phyloP scores from a whole-genome alignment of 306 rosid species.

The Vigna trinervia region DNA sequence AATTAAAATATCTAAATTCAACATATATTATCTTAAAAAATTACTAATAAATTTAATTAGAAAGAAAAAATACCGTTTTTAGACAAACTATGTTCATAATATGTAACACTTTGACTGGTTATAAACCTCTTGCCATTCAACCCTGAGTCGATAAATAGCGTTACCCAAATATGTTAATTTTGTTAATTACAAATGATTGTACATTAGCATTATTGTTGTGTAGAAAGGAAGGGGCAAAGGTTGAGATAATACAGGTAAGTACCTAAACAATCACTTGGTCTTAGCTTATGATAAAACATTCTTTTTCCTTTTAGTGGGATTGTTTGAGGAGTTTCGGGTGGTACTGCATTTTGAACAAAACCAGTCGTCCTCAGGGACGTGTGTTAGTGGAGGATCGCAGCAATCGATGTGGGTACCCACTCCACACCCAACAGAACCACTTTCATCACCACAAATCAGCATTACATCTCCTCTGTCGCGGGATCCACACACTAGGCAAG shows the following conservation, averaged over 20 bases:
- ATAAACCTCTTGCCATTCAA: not conserved
- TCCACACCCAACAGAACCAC: constrained; percentile 84
- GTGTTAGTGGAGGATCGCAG: constrained; percentile 79
- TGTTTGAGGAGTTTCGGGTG: constrained; percentile 46
- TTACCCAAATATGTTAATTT: constrained; percentile 8
- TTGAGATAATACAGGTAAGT: constrained; percentile 16
- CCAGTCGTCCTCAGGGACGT: constrained; percentile 87
- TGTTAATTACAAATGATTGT: constrained; percentile 4
- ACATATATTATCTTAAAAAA: no score
- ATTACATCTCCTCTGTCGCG: constrained; percentile 82
- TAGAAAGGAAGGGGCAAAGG: not conserved
- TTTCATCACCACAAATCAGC: constrained; percentile 89
- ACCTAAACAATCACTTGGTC: constrained; percentile 38
- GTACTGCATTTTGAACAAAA: constrained; percentile 70
- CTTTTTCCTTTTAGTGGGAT: constrained; percentile 60
- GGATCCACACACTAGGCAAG: constrained; percentile 74
- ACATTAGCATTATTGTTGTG: not conserved
- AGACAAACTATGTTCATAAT: no score
- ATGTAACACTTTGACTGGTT: not conserved
- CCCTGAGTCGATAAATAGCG: not conserved
- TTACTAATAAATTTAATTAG: no score
- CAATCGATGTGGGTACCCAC: constrained; percentile 82
- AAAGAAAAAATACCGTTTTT: no score
- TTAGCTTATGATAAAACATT: constrained; percentile 43
- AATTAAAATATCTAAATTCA: no score